Conservation (phyloP, 1,284 basidiomycete species). For the Tilletiopsis washingtonensis region DNA sequence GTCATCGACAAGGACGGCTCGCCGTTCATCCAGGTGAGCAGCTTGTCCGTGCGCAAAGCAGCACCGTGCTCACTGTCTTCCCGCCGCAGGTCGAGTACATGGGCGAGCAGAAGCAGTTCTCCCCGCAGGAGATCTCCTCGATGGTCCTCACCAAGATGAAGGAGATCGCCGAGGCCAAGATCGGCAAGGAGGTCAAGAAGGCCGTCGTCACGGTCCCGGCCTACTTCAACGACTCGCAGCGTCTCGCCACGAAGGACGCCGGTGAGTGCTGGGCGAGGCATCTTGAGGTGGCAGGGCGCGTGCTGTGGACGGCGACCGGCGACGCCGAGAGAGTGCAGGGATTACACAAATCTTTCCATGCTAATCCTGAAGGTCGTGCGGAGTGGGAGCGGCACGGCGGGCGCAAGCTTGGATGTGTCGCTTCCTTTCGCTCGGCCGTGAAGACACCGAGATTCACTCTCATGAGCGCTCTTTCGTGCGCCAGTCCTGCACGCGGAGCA, state of each 20-base stretch:
- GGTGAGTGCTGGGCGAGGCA: constrained; percentile 24
- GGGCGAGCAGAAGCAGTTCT: constrained; percentile 57
- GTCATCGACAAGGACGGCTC: constrained; percentile 57
- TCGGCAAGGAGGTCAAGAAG: constrained; percentile 60
- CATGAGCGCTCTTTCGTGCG: too few relatives aligned
- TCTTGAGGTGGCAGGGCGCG: background rate
- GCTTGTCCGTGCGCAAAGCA: too few relatives aligned
- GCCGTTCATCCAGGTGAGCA: constrained; percentile 51
- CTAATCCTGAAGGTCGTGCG: constrained; percentile 47
- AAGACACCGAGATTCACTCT: too few relatives aligned
- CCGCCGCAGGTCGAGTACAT: constrained; percentile 56
- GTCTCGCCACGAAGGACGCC: constrained; percentile 57
- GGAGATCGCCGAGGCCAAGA: constrained; percentile 63
- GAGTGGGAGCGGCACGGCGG: too few relatives aligned
- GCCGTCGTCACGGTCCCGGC: constrained; percentile 64
- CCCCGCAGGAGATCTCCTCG: constrained; percentile 73
- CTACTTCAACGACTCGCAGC: constrained; percentile 65
- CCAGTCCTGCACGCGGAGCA: constrained; percentile 9
- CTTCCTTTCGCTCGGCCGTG: too few relatives aligned
- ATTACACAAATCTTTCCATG: constrained; percentile 44
- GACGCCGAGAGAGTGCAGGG: constrained; percentile 21
- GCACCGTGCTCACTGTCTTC: too few relatives aligned
- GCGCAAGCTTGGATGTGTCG: too few relatives aligned
- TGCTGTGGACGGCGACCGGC: background rate
- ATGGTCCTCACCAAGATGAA: constrained; percentile 99